These are phyloP conservation scores for Pseudogymnoascus sp. DNA, from an alignment of 2,329 filamentous ascomycete genomes.

Conservation along the genomic window DNA sequence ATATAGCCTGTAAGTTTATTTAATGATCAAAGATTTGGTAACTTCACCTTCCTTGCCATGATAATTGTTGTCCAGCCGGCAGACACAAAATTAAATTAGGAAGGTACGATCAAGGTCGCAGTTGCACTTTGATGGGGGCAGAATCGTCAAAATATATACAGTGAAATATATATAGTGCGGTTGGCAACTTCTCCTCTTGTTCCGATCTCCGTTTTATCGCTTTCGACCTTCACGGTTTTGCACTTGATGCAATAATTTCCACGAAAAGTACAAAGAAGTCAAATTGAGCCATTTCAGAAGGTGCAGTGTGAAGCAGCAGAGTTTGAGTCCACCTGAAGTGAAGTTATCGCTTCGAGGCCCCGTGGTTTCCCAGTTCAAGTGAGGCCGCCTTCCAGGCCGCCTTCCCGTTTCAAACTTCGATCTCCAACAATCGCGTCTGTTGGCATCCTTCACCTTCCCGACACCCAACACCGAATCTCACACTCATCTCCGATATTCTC, in stretches of 20 bases:
- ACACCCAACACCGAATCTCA: background rate
- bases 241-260: background rate
- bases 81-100: background rate
- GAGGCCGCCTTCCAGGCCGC: background rate
- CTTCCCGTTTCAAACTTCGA: background rate
- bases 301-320: background rate
- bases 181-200: background rate
- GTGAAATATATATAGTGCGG: background rate
- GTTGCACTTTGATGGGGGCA: background rate
- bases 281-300: background rate
- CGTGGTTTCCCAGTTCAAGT: background rate
- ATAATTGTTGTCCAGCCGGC: background rate
- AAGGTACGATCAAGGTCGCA: background rate
- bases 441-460: background rate
- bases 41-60: background rate
- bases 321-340: background rate
- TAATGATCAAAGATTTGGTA: background rate
- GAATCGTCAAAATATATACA: background rate
- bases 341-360: background rate
- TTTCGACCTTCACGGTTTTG: background rate
- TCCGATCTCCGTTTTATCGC: background rate
- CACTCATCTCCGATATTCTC: background rate
- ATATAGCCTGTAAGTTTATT: background rate
- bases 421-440: background rate
- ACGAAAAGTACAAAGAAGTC: background rate